A percentile compares a stretch with the other conserved stretches of the same genome.
Evolutionary conservation across 805 yeast genomes (phyloP).

Genomic region (Tetrapisispora pingtungensis): DNA sequence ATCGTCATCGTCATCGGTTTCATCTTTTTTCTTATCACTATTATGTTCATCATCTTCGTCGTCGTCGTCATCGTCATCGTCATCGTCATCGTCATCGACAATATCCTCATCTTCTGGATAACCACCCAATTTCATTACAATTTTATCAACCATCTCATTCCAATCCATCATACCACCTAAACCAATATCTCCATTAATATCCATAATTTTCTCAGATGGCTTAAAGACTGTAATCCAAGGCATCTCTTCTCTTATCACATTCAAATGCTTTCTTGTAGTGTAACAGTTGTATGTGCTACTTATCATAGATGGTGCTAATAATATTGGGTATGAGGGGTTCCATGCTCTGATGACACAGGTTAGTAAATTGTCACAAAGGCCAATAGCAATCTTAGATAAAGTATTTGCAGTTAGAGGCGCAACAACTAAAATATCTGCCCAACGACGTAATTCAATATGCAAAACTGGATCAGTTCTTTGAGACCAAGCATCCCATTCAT

Average conservation of each 20-base stretch:
- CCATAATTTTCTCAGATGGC: slow-evolving; percentile 88
- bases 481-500: slow-evolving; percentile 86
- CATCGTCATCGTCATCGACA: slow-evolving; percentile 36
- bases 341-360: slow-evolving; percentile 90
- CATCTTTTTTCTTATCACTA: slow-evolving; percentile 37
- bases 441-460: slow-evolving; percentile 86
- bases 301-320: slow-evolving; percentile 93
- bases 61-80: slow-evolving; percentile 30
- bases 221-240: slow-evolving; percentile 87
- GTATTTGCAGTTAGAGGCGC: slow-evolving; percentile 96
- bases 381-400: slow-evolving; percentile 76
- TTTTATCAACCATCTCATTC: slow-evolving; percentile 82
- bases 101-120: slow-evolving; percentile 40
- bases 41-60: slow-evolving; percentile 33
- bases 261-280: slow-evolving; percentile 73
- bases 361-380: slow-evolving; percentile 82
- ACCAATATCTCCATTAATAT: slow-evolving; percentile 91
- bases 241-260: slow-evolving; percentile 75
- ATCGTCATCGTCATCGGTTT: slow-evolving; percentile 34
- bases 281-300: slow-evolving; percentile 84
- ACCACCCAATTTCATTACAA: slow-evolving; percentile 62
- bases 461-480: slow-evolving; percentile 78
- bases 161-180: slow-evolving; percentile 99
- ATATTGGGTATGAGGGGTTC: slow-evolving; percentile 82
- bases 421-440: slow-evolving; percentile 89